Evolutionary conservation across 2,329 filamentous ascomycete species (phyloP).

Genomic region (Cercospora beticola): DNA sequence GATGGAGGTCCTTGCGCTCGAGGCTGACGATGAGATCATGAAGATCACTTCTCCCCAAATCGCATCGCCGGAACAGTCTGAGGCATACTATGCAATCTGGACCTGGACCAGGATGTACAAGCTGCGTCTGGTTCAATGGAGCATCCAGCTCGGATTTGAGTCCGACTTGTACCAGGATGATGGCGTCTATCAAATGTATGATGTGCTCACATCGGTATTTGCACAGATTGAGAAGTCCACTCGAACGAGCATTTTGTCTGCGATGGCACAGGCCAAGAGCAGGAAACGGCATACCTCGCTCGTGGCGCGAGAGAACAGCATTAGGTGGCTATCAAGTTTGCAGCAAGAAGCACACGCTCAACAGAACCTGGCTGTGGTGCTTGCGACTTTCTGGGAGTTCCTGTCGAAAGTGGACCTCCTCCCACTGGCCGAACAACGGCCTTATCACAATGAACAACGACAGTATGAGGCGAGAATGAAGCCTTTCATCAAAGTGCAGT

Average conservation of each 20-base stretch:
- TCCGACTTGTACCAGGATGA: slow-evolving; percentile 84
- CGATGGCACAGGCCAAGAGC: not conserved
- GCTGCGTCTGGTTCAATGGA: slow-evolving; percentile 80
- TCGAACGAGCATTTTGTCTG: not conserved
- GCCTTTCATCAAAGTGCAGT: slow-evolving; percentile 68
- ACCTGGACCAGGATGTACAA: slow-evolving; percentile 92
- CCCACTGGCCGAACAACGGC: slow-evolving; percentile 46
- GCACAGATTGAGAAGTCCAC: slow-evolving; percentile 1
- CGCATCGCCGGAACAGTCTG: not conserved
- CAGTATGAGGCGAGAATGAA: slow-evolving; percentile 86
- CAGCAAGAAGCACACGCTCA: not conserved
- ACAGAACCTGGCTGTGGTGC: slow-evolving; percentile 35
- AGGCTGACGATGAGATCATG: slow-evolving; percentile 23
- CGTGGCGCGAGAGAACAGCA: not conserved
- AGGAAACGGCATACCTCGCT: not conserved
- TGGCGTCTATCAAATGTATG: slow-evolving; percentile 87
- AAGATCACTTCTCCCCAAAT: slow-evolving; percentile 2
- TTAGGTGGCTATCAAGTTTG: not conserved
- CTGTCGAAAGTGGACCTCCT: slow-evolving; percentile 60
- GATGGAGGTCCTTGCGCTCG: slow-evolving; percentile 69
- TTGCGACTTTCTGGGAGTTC: slow-evolving; percentile 61
- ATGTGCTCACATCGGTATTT: slow-evolving; percentile 36
- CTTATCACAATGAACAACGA: slow-evolving; percentile 66
- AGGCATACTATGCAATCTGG: slow-evolving; percentile 67
- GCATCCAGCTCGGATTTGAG: slow-evolving; percentile 91